Conservation (phyloP, 352 stramenopile species). For the Albugo laibachii region DNA sequence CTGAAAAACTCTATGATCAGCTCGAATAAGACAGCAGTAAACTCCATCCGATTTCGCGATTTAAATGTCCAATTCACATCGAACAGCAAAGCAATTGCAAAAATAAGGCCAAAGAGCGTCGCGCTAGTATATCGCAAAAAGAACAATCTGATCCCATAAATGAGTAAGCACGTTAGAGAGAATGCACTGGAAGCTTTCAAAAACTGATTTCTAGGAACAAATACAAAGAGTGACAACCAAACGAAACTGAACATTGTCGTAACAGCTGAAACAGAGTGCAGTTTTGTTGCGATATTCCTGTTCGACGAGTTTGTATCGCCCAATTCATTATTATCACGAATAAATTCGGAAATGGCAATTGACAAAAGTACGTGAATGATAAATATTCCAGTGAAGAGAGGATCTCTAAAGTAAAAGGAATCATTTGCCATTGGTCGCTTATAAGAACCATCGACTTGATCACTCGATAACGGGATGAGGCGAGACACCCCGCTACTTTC, state of each 20-base stretch:
- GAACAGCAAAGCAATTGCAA: constrained; percentile 17
- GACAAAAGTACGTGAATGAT: too few species aligned
- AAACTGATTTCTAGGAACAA: constrained; percentile 52
- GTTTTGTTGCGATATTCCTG: not conserved
- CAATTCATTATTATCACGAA: too few species aligned
- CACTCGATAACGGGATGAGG: too few species aligned
- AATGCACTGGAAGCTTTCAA: constrained; percentile 47
- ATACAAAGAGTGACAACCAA: constrained; percentile 56
- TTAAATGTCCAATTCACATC: constrained; percentile 54
- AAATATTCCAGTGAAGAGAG: too few species aligned
- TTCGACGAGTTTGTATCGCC: too few species aligned
- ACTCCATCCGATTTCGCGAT: constrained; percentile 46
- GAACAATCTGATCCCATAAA: constrained; percentile 14
- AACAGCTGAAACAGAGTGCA: constrained; percentile 43
- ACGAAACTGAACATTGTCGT: constrained; percentile 50
- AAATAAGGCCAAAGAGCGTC: constrained; percentile 24
- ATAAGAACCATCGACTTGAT: too few species aligned
- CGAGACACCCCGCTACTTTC: too few species aligned
- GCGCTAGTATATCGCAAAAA: constrained; percentile 18
- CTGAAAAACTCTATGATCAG: constrained; percentile 50
- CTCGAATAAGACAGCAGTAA: constrained; percentile 68
- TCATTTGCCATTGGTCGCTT: too few species aligned
- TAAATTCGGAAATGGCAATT: too few species aligned
- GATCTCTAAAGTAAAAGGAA: too few species aligned
- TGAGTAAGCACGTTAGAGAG: constrained; percentile 10